Percentiles rank a stretch among this genome's conserved stretches.
Conservation (phyloP, 768 basidiomycete genomes). For the Fomitopsis serialis region DNA sequence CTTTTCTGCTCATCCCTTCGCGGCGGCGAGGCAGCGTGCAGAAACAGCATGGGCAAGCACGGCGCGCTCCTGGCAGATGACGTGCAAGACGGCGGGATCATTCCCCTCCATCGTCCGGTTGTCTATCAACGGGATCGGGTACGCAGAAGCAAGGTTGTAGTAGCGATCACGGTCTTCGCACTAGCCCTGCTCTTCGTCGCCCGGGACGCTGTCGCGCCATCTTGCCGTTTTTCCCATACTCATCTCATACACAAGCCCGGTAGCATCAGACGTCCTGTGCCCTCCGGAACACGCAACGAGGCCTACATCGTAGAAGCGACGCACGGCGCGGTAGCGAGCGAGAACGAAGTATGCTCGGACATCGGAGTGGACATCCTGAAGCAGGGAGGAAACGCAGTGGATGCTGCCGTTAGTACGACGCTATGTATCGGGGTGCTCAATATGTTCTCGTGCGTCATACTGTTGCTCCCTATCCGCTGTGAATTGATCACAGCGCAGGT, state of each 20-base stretch:
- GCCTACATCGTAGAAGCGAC: conserved; percentile 56
- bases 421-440: conserved; percentile 82
- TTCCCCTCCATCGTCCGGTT: too few species aligned
- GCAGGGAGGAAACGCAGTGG: conserved; percentile 87
- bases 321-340: conserved; percentile 84
- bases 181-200: not conserved
- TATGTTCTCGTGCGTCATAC: conserved; percentile 72
- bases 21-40: too few species aligned
- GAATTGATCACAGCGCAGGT: conserved; percentile 32
- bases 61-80: too few species aligned
- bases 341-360: conserved; percentile 81
- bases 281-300: conserved; percentile 36
- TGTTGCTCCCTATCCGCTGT: conserved; percentile 3
- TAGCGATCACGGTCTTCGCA: too few species aligned
- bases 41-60: too few species aligned
- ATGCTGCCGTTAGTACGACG: conserved; percentile 75
- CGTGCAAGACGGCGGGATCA: too few species aligned
- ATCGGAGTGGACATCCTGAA: conserved; percentile 75
- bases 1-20: too few species aligned
- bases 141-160: too few species aligned
- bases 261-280: not conserved
- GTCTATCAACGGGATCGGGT: too few species aligned
- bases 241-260: not conserved
- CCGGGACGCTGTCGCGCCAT: not conserved
- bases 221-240: not conserved